A percentile compares a stretch with the other conserved stretches of the same genome.
Conservation (phyloP, 495 filamentous ascomycete genomes). For the Bryoglossum gracile region DNA sequence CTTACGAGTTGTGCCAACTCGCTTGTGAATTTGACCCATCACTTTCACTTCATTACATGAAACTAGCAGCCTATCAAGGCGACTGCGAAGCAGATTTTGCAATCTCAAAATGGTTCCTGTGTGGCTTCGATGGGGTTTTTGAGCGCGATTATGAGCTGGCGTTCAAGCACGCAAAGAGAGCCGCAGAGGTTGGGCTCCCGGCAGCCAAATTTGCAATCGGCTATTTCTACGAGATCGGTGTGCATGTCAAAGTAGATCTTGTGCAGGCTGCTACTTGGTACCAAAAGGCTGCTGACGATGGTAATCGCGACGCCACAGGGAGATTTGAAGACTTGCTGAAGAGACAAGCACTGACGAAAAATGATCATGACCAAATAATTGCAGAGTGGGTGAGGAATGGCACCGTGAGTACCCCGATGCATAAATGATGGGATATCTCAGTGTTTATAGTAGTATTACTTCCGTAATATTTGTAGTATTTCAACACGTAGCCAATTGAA, state of each 20-base stretch:
- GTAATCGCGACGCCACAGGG: conserved; percentile 79
- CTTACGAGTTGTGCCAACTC: conserved; percentile 88
- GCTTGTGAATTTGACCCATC: conserved; percentile 93
- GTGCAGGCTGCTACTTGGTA: conserved; percentile 87
- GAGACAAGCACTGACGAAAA: conserved; percentile 77
- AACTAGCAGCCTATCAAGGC: conserved; percentile 78
- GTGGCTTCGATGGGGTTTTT: conserved; percentile 85
- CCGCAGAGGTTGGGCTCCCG: conserved; percentile 68
- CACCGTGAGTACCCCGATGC: no score
- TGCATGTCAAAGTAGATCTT: conserved; percentile 75
- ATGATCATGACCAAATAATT: conserved; percentile 91
- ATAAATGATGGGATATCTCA: no score
- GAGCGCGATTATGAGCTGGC: conserved; percentile 92
- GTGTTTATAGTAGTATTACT: no score
- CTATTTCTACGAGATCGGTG: conserved; percentile 95
- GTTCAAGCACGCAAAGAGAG: conserved; percentile 81
- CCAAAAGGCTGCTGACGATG: conserved; percentile 80
- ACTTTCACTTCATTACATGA: conserved; percentile 90
- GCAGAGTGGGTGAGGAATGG: no score
- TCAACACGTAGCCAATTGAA: no score
- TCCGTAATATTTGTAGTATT: no score
- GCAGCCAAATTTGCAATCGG: conserved; percentile 96
- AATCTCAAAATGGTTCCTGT: conserved; percentile 97
- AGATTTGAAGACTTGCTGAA: conserved; percentile 79
- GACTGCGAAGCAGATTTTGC: conserved; percentile 91